Evolutionary conservation across 2,329 filamentous ascomycete species (phyloP).

Genomic region (Ceratocystiopsis minuta): DNA sequence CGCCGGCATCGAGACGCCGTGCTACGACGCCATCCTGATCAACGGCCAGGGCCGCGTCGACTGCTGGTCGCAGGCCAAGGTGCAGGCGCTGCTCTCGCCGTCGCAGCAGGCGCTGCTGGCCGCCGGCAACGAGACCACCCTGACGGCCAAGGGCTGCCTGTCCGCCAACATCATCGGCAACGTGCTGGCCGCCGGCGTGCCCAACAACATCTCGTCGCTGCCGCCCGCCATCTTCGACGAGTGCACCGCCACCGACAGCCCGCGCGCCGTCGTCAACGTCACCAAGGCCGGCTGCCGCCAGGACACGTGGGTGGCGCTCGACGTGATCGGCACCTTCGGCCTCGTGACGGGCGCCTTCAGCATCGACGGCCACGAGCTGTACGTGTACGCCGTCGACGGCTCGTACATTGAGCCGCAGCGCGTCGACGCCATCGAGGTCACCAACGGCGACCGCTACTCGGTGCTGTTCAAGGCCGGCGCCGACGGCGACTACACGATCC

Average conservation of each 20-base stretch:
- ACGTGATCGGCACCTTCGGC: conserved; percentile 33
- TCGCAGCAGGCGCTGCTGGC: conserved; percentile 16
- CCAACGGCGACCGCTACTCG: conserved; percentile 35
- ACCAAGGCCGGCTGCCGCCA: conserved; percentile 5
- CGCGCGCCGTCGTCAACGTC: conserved; percentile 24
- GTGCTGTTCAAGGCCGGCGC: conserved; percentile 23
- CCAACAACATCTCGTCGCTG: conserved; percentile 18
- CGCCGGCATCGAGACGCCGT: conserved; percentile 30
- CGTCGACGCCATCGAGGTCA: conserved; percentile 27
- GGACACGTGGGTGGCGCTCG: conserved; percentile 29
- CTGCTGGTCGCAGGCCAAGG: conserved; percentile 27
- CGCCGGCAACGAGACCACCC: conserved; percentile 12
- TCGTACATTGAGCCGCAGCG: conserved; percentile 33
- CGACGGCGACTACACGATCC: conserved; percentile 35
- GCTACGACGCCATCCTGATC: conserved; percentile 42
- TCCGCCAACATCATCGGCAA: conserved; percentile 22
- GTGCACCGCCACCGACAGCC: conserved; percentile 28
- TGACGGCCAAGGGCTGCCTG: conserved; percentile 26
- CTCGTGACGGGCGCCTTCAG: conserved; percentile 27
- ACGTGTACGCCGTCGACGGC: conserved; percentile 35
- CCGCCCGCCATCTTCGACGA: conserved; percentile 25
- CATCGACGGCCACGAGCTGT: conserved; percentile 35
- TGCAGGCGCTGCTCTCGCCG: conserved; percentile 20
- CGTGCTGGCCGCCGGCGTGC: conserved; percentile 12
- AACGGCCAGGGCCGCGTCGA: conserved; percentile 41